Percentiles rank a stretch among this genome's conserved stretches.
Conservation (phyloP, 225 moss, liverwort and hornwort species). For the Straminergon stramineum region DNA sequence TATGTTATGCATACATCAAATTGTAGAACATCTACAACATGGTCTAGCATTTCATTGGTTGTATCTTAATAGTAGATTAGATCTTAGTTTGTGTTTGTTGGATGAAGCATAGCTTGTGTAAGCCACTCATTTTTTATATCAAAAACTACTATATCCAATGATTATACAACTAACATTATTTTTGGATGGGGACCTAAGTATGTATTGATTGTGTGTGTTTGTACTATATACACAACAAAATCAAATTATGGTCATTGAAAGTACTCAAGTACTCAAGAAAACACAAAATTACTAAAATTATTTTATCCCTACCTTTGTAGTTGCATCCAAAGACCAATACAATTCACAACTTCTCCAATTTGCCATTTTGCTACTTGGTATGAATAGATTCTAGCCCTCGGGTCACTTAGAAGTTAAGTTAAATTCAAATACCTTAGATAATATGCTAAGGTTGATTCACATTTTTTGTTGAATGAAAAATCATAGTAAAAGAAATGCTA, state of each 20-base stretch:
- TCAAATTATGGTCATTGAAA: not conserved
- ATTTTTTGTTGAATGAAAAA: not conserved
- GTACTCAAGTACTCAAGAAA: not conserved
- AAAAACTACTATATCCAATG: not conserved
- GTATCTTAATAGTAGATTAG: not conserved
- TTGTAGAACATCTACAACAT: not conserved
- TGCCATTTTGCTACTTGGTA: too few relatives aligned
- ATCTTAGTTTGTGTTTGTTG: not conserved
- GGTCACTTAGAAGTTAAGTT: too few relatives aligned
- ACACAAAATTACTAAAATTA: not conserved
- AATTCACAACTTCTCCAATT: not conserved
- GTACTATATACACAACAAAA: not conserved
- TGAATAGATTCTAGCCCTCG: too few relatives aligned
- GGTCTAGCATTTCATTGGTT: not conserved
- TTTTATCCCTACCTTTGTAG: not conserved
- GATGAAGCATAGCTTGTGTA: fast-evolving
- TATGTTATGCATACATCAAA: fast-evolving
- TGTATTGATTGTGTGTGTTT: not conserved
- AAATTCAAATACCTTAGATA: not conserved
- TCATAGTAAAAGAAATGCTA: not conserved
- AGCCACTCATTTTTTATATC: not conserved
- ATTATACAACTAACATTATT: not conserved
- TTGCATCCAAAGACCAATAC: not conserved
- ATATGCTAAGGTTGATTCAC: too few relatives aligned
- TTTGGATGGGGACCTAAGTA: not conserved